phyloP scores from a whole-genome alignment of 257 asterid species.

The Prunella vulgaris region DNA sequence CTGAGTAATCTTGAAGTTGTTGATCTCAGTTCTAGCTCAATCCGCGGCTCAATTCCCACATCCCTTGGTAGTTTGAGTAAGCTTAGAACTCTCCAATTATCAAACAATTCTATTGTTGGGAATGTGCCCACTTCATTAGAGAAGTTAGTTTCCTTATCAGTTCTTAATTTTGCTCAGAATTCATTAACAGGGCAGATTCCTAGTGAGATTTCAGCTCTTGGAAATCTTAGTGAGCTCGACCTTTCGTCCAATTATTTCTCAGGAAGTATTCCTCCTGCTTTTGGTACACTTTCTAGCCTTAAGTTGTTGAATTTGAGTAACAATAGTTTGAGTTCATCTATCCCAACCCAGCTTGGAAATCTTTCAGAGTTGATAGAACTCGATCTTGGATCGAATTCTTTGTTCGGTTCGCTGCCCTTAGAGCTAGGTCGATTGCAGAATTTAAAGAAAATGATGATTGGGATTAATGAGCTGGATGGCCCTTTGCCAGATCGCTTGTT shows the following conservation, averaged over 20 bases:
- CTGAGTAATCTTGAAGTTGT: conserved; percentile 44
- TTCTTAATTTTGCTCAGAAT: conserved; percentile 56
- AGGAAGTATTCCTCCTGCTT: conserved; percentile 42
- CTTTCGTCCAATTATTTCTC: conserved; percentile 53
- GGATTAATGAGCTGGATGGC: conserved; percentile 45
- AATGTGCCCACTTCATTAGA: conserved; percentile 52
- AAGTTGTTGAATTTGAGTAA: conserved; percentile 36
- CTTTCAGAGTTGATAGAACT: conserved; percentile 42
- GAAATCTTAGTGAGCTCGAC: conserved; percentile 50
- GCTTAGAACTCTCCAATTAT: conserved; percentile 36
- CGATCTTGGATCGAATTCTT: conserved; percentile 50
- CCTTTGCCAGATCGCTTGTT: conserved; percentile 28
- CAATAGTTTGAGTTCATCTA: conserved; percentile 44
- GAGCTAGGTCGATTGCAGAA: conserved; percentile 30
- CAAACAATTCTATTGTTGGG: conserved; percentile 56
- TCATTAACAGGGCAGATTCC: conserved; percentile 59
- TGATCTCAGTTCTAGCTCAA: conserved; percentile 66
- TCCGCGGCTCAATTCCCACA: conserved; percentile 56
- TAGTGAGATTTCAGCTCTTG: conserved; percentile 35
- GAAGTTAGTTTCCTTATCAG: conserved; percentile 29
- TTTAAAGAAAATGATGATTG: conserved; percentile 36
- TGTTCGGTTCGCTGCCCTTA: conserved; percentile 43
- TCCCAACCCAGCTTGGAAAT: conserved; percentile 52
- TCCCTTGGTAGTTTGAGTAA: conserved; percentile 41
- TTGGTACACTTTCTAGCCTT: conserved; percentile 44